These are phyloP conservation scores for Nicotiana noctiflora DNA, from an alignment of 257 asterid genomes.

Conservation along the genomic window DNA sequence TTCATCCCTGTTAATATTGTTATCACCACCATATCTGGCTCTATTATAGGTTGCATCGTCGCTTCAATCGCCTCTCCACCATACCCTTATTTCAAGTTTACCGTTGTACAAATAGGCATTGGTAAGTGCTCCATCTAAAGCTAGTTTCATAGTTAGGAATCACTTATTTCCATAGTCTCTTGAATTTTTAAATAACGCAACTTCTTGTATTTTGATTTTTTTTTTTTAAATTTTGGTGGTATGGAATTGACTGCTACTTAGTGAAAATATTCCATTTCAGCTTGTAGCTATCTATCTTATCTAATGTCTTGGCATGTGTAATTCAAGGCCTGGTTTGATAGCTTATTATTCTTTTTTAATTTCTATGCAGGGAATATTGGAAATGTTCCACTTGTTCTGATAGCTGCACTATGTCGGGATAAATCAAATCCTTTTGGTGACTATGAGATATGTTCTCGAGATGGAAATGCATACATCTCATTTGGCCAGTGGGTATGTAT, in stretches of 20 bases:
- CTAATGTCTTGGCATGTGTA: not conserved
- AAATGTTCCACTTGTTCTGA: conserved; percentile 92
- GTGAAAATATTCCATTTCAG: not conserved
- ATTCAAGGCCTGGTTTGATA: not conserved
- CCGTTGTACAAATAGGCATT: conserved; percentile 83
- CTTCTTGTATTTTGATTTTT: not conserved
- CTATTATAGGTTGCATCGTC: conserved; percentile 75
- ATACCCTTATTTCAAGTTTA: conserved; percentile 83
- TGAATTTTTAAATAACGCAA: not conserved
- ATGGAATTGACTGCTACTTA: not conserved
- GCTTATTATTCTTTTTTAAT: not conserved
- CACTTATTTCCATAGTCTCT: not conserved
- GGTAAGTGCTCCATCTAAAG: conserved; percentile 32
- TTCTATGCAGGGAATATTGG: conserved; percentile 78
- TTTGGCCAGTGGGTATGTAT: conserved; percentile 96
- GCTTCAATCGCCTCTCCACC: conserved; percentile 72
- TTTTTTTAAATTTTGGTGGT: not conserved
- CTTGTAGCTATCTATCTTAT: not conserved
- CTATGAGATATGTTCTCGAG: conserved; percentile 60
- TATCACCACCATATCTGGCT: conserved; percentile 74
- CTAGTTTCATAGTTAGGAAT: not conserved
- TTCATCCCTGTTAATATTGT: conserved; percentile 90
- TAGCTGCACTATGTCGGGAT: conserved; percentile 91
- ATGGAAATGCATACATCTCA: conserved; percentile 97
- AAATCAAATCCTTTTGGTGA: conserved; percentile 91